Evolutionary conservation across 768 basidiomycete genomes (phyloP), one percentile per base, ranked within the genome.

Genomic region (Boletus patriciae): DNA sequence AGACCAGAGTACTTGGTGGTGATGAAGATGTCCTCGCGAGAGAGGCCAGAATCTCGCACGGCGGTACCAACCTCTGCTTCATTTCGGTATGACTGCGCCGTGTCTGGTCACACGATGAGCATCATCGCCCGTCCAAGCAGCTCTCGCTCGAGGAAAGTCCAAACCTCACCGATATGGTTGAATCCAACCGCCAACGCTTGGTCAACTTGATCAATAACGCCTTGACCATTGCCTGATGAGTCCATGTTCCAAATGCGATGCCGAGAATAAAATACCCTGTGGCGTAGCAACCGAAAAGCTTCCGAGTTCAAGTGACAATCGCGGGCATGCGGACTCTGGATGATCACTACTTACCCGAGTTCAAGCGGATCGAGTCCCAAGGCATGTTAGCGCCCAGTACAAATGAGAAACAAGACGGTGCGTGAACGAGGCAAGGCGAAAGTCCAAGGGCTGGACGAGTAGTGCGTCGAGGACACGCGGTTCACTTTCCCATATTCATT

Each of bases 201-300:
- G 58, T 82, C 82, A 21, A 89, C 83, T 61, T 82, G 78, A 62
- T 80, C 77, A 21, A 77, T 76, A 6, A 81, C 68, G 25, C 70
- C 73, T 56, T 81, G 78, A 1, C 85, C 85, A 38, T 82, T 81
- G 1, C 84, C 83, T 18, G 85, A 59, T 40, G n/a, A n/a, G 74
- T 82, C 83, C 84, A 86, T 4, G 87, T 87, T 27, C 86, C 87
- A 64, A 84, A 86, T 58, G 78, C 86, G 50, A 89, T 77, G 59
- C 77, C 71, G 16, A 80, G 75, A 66, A 73, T 76, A 13, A 54
- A 63, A 50, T 76, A 69, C 7, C 83, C 83, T 85, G 56, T 4
- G n/a, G n/a, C n/a, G n/a, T n/a, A n/a, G 19, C 40, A 21, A 38
- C 27, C 27, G 29, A 34, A 6, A 16, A 47, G 15, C 38, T 25